Base-by-base conservation (phyloP, 352 stramenopile genomes). In the Blastocystis sp. region DNA sequence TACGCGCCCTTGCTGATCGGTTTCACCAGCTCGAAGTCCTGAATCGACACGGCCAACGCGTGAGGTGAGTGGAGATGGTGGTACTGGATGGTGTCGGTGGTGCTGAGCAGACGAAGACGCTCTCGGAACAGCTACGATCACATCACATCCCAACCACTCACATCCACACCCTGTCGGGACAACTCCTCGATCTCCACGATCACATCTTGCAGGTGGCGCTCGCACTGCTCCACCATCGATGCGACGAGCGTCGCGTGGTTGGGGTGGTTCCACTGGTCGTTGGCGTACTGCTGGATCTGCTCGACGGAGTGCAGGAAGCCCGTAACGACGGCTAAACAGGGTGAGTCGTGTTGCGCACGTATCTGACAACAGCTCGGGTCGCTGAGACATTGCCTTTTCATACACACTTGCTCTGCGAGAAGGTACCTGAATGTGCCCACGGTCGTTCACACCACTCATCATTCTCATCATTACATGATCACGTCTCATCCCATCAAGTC, bases 1-100 rank as follows among this genome's bases (percentile, higher is more conserved):
- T 96, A 96, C 0, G 94, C 94, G 1, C 94, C 94, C 91, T 95
- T 96, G 0, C 93, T 95, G 60, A 97, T 96, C 0, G 94, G 93
- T 45, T 96, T 96, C 41, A 96, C 90, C 61, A 96, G 95, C 55
- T 95, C 92, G 62, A 97, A 97, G 91, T 97, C 94, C 26, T 69
- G 35, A 31, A 59, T 31, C 0, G 45, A 55, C 45, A 55, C 45
- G 45, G 45, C 9, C 16, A 19, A 19, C 6, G 45, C 45, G 45
- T 6, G 45, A 55, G 45, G 6, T 16, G 45, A 6, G 45, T 16
- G 45, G 16, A 55, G 45, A 55, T 16, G 45, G 45, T 16, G 45
- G 16, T 19, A 55, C 16, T 6, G 45, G 6, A 19, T 6, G 6
- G 45, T 19, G 45, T 55, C 45, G 45, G 16, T 19, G 16, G 6